Evolutionary conservation across 768 basidiomycete genomes (phyloP), one percentile per base, ranked within the genome.

Genomic region (Leucogyrophana mollusca): DNA sequence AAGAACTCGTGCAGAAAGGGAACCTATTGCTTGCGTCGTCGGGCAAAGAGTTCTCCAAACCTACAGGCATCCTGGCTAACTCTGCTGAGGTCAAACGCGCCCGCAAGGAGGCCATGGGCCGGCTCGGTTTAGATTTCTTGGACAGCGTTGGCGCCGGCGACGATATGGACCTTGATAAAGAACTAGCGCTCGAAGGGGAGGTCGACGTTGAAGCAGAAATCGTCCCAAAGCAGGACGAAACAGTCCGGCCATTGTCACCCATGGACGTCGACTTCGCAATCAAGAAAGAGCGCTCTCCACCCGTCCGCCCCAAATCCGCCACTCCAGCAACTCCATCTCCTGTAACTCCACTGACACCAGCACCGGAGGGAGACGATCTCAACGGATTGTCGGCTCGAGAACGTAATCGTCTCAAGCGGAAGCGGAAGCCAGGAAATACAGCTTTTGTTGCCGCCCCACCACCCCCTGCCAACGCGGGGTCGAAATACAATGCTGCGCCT

Each of bases 351-450:
- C 43, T 56, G 3, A 64, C 68, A 4, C 65, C 70, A 3, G 65
- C 66, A 9, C 58, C 71, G 18, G 78, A 82, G 34, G 22, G 50
- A 7, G 51, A 69, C 10, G 82, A 85, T 51, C 50, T 73, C 4
- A 69, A 59, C 34, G 78, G 77, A 5, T 70, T 98, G 36, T 96
- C 94, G 24, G 92, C 93, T 9, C 83, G 96, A 44, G 95, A 98
- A 66, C 82, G 89, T 24, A 96, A 96, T 61, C 81, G 94, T 38
- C 72, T 98, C 24, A 99, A 99, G 65, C 79, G 96, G 22, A 98
- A 98, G 62, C 87, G 94, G 46, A 96, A 94, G 58, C 77, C 78
- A 3, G 94, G 91, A 3, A 90, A 87, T 58, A 72, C 83, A 24
- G 89, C 87, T 1, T 91, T 91, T 55, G 90, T 93, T 13, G 76